Conservation (phyloP, 768 basidiomycete genomes). For the Suillus spraguei region DNA sequence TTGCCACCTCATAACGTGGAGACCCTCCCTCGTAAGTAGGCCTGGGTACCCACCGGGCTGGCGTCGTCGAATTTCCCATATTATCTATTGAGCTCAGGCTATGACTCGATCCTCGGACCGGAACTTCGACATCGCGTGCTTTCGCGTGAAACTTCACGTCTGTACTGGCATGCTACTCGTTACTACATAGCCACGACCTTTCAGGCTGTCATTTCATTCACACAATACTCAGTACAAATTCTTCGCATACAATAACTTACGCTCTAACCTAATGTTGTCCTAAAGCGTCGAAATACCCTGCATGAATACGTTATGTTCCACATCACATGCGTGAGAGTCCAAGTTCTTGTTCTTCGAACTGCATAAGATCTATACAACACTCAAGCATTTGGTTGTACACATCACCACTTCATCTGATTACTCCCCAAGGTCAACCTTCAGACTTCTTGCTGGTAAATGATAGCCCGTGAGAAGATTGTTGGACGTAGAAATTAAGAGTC, state of each 20-base stretch:
- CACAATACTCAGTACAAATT: background rate
- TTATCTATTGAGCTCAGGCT: background rate
- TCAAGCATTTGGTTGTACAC: background rate
- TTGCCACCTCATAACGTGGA: conserved; percentile 1
- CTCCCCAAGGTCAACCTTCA: background rate
- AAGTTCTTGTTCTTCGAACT: background rate
- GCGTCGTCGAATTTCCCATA: background rate
- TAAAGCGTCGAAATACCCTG: background rate
- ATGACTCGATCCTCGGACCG: conserved; percentile 1
- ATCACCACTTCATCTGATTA: background rate
- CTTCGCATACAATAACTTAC: background rate
- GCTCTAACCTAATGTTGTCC: background rate
- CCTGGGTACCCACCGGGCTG: background rate
- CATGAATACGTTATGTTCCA: background rate
- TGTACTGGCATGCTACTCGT: background rate
- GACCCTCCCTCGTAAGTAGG: background rate
- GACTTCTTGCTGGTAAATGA: background rate
- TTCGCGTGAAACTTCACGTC: background rate
- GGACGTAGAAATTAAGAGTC: background rate
- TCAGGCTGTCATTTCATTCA: background rate
- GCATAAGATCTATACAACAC: background rate
- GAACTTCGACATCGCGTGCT: background rate
- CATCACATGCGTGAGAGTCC: background rate
- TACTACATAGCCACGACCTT: background rate
- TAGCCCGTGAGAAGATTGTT: background rate